Percentiles rank a stretch among this genome's conserved stretches.
Conservation (phyloP, 371 early-diverging fungal genomes). For the Dichotomocladium elegans region DNA sequence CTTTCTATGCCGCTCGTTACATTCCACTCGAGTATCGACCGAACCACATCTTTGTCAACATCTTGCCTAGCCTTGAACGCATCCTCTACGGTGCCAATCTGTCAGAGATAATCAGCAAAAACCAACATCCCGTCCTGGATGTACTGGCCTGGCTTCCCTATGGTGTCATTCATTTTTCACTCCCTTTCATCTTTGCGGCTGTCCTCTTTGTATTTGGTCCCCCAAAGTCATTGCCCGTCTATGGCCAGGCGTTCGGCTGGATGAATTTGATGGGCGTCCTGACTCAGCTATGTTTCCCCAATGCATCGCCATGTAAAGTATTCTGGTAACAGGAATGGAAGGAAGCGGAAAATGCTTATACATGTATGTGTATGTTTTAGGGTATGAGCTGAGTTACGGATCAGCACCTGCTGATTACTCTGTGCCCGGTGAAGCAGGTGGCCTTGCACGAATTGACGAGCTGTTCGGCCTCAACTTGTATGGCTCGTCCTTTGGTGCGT, state of each 20-base stretch:
- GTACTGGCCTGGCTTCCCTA: constrained; percentile 71
- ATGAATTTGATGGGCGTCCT: constrained; percentile 71
- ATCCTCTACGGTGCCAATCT: constrained; percentile 68
- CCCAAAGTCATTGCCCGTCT: constrained; percentile 47
- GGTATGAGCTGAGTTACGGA: constrained; percentile 63
- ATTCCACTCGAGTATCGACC: constrained; percentile 57
- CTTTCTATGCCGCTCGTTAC: constrained; percentile 63
- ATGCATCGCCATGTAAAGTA: constrained; percentile 74
- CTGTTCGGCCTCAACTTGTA: constrained; percentile 65
- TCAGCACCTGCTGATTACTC: constrained; percentile 62
- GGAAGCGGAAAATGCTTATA: neutral
- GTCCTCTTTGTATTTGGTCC: constrained; percentile 53
- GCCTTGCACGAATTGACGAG: constrained; percentile 66
- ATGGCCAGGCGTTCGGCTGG: constrained; percentile 63
- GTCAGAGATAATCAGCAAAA: constrained; percentile 57
- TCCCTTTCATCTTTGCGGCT: constrained; percentile 54
- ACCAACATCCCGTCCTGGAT: constrained; percentile 56
- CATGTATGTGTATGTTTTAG: constrained; percentile 16
- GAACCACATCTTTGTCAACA: constrained; percentile 63
- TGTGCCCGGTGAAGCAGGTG: constrained; percentile 72
- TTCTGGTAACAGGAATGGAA: neutral
- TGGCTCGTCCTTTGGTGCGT: constrained; percentile 61
- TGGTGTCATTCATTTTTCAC: constrained; percentile 67
- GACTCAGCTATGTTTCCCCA: constrained; percentile 67
- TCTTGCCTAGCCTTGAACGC: constrained; percentile 66